Conservation (phyloP, 192 early-diverging fungal genomes). For the Umbelopsis ramanniana region DNA sequence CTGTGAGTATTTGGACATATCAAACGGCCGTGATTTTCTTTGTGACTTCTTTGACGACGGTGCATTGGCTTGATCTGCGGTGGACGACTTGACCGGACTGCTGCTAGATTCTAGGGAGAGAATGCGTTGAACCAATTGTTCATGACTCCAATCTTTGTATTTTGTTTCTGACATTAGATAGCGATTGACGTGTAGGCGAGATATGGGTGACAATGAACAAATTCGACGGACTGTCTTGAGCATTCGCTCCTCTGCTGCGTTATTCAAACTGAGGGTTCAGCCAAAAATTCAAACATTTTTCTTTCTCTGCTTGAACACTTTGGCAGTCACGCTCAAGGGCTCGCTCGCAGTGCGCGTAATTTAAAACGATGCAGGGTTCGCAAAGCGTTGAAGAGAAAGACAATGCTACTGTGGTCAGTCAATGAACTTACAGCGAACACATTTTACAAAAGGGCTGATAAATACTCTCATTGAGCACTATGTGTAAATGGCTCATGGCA, state of each 20-base stretch:
- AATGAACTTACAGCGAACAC: too few relatives aligned
- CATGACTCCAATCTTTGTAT: conserved; percentile 58
- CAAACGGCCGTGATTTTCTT: conserved; percentile 61
- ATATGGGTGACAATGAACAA: neutral
- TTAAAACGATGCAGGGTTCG: too few relatives aligned
- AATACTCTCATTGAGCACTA: too few relatives aligned
- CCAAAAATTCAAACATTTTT: neutral
- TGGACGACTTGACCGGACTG: neutral
- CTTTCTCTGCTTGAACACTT: neutral
- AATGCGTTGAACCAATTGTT: conserved; percentile 60
- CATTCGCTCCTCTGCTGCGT: neutral
- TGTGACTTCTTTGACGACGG: neutral
- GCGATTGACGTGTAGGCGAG: neutral
- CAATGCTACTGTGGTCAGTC: too few relatives aligned
- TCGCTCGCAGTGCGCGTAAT: too few relatives aligned
- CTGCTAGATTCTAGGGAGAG: conserved; percentile 40
- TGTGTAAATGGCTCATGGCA: too few relatives aligned
- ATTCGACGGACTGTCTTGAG: neutral
- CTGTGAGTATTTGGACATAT: conserved; percentile 76
- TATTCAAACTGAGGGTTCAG: too few relatives aligned
- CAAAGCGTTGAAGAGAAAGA: too few relatives aligned
- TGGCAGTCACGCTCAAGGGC: neutral
- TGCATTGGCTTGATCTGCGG: neutral
- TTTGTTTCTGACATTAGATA: conserved; percentile 21
- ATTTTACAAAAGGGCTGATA: too few relatives aligned